Base-by-base conservation (phyloP, 306 rosid genomes). In the Quercus gilva region DNA sequence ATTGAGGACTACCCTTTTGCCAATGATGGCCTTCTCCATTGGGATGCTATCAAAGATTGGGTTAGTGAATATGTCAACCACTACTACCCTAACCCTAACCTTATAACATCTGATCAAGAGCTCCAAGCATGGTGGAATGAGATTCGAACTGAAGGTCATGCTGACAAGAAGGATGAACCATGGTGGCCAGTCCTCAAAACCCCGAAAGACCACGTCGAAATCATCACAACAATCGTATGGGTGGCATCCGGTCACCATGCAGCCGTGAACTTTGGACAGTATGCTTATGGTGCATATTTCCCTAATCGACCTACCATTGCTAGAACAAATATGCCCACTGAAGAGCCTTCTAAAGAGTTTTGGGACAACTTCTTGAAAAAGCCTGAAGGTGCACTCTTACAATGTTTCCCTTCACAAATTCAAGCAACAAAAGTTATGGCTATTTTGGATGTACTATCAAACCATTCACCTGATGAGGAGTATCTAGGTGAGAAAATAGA, bases 51-150 rank as follows among this genome's bases (percentile, higher is more conserved):
- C 79, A 88, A 83, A 20, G 17, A 58, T 1, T 88, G 91, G 91
- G 76, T 85, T 49, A 81, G 81, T 19, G 87, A 83, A 2, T 88
- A 88, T 59, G 84, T 88, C 0, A 69, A 79, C 64, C 69, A 13
- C 12, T 85, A 83, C 73, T 88, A 88, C 59, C 6, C 81, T 0
- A 75, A 76, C 0, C 19, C 77, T 2, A 17, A 0, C 2, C 17
- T 21, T 0, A 15, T 88, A 14, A 26, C 23, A 10, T 85, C 83
- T 1, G 91, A 85, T 45, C 8, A 73, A 0, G 91, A 88, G 84
- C 85, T 94, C 13, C 98, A 94, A 82, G 82, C 89, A 5, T 94
- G 98, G 98, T 94, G 98, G 98, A 74, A 77, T 18, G 91, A 88
- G 76, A 83, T 88, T 20, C 75, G 69, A 79, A 85, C 71, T 0